Evolutionary conservation across 768 basidiomycete species (phyloP).

Genomic region (Naganishia friedmannii): DNA sequence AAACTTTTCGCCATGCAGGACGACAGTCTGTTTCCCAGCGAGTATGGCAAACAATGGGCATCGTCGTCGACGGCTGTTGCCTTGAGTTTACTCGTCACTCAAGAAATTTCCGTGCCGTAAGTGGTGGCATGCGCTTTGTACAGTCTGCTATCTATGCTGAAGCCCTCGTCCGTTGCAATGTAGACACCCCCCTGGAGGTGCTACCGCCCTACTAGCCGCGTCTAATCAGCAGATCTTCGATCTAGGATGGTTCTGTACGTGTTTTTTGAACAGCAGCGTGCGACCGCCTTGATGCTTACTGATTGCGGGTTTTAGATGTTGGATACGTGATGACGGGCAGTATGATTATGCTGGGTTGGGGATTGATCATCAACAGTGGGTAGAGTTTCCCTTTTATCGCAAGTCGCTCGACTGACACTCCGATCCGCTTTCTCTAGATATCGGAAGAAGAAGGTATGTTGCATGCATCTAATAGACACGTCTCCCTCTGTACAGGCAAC

Average conservation of each 20-base stretch:
- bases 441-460: conserved; percentile 21
- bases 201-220: conserved; percentile 21
- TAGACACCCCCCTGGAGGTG: conserved; percentile 27
- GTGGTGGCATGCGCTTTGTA: not conserved
- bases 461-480: too few species aligned
- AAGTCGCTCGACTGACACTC: not conserved
- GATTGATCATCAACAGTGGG: conserved; percentile 26
- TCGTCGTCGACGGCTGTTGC: conserved; percentile 22
- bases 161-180: too few species aligned
- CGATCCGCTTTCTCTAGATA: conserved; percentile 7
- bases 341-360: conserved; percentile 26
- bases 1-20: conserved; percentile 27
- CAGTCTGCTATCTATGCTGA: too few species aligned
- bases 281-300: not conserved
- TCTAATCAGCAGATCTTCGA: conserved; percentile 27
- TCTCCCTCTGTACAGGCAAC: too few species aligned
- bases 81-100: conserved; percentile 26
- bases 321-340: conserved; percentile 26
- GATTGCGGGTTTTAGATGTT: conserved; percentile 3
- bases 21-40: conserved; percentile 15
- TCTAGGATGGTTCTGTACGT: conserved; percentile 27
- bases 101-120: conserved; percentile 25
- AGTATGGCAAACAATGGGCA: conserved; percentile 26
- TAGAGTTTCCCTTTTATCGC: not conserved
- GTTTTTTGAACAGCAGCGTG: not conserved